phyloP scores from a whole-genome alignment of 148 eudicot species.

The Vaccinium vitisidaea region DNA sequence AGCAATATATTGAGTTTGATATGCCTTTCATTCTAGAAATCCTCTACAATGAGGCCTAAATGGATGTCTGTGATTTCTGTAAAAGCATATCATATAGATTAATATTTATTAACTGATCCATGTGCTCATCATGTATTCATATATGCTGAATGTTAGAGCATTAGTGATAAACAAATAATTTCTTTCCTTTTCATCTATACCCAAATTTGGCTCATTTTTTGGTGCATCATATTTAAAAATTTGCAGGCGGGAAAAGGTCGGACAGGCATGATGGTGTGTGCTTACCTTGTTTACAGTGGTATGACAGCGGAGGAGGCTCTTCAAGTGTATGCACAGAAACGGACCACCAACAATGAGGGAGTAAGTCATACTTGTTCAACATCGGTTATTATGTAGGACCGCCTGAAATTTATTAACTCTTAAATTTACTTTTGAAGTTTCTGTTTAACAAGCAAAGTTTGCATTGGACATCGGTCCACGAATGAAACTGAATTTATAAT shows the following conservation, averaged over 20 bases:
- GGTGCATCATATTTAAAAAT: background rate
- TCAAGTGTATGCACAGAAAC: constrained; percentile 51
- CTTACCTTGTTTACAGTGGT: constrained; percentile 52
- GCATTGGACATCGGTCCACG: background rate
- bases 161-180: background rate
- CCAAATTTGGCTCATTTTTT: background rate
- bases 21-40: background rate
- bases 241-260: constrained; percentile 71
- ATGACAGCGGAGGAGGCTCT: constrained; percentile 62
- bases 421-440: constrained; percentile 4
- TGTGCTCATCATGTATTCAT: background rate
- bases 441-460: background rate
- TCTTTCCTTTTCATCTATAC: background rate
- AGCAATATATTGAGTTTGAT: constrained; percentile 3
- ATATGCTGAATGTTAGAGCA: background rate
- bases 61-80: background rate
- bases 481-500: background rate
- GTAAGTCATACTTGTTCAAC: constrained; percentile 29
- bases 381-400: background rate
- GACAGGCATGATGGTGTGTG: constrained; percentile 61
- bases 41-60: background rate
- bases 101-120: background rate
- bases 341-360: constrained; percentile 60
- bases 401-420: background rate
- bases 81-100: background rate